Evolutionary conservation across 169 alveolate species (phyloP), one percentile per base, ranked within the genome.

Genomic region (Eimeria tenella): DNA sequence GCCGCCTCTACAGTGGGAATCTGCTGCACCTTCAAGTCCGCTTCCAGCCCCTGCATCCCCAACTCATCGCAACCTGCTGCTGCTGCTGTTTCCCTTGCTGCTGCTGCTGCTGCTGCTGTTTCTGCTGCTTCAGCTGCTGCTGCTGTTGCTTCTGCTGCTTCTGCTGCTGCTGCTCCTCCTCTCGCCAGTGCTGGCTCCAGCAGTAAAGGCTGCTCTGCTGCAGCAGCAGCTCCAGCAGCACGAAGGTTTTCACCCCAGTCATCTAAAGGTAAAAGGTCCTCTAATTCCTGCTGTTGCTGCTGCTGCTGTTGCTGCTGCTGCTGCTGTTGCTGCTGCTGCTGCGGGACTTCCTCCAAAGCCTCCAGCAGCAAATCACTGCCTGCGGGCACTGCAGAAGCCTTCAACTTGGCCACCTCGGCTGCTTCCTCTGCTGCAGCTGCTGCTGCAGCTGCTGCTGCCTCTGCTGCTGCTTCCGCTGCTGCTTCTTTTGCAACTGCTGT

Each of bases 211-310:
- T 58, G 68, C 19, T 58, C 55, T 71, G 82, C 82, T 23, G 82
- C 53, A 13, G 82, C n/a, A 19, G 82, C 17, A 68, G 77, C 13
- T 10, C 13, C 77, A 21, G 82, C 55, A 25, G 82, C 82, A 21
- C 17, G 21, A 10, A 58, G 21, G 11, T 17, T 3, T 58, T 58
- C 42, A 31, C 19, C 68, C 68, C 19, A 21, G 5, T 21, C 82
- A 10, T 21, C 77, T 0, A 21, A 13, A 21, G 21, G 13, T 23
- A 31, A 10, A 10, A 71, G 55, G 55, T 71, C 82, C 49, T 71
- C 82, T 21, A 25, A 21, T 5, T 42, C 15, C 50, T 71, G 82
- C 82, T 71, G 82, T 55, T 71, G 82, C 82, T 71, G 82, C 82
- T 71, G 49, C 82, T 71, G 82, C 82, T 58, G 68, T 58, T 65